Evolutionary conservation across 768 basidiomycete species (phyloP), one percentile per base, ranked within the genome.

Genomic region (Xerocomellus amylosporus): DNA sequence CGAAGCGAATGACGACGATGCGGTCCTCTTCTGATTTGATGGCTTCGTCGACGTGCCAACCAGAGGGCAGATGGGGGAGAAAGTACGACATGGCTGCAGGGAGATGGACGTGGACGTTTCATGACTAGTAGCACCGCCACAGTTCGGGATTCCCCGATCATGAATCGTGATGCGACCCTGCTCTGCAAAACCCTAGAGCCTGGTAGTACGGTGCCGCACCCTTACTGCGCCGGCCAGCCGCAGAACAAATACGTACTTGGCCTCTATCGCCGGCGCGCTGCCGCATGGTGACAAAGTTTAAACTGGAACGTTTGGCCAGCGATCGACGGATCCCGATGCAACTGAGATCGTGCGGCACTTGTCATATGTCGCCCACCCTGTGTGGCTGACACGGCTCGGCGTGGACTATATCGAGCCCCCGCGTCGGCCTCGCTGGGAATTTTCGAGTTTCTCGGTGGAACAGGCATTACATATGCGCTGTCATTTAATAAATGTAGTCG

Each of bases 41-140:
- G 8, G 97, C 93, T 69, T 98, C 95, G 67, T 99, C 97, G 56
- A 99, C 97, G 68, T 99, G 97, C 96, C 96, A 98, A 37, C 94
- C 92, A 63, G 90, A 90, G 1, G 87, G 89, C 4, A 94, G 79
- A 64, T 93, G 90, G 0, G 90, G 89, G 13, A 93, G 82, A 68
- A 93, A 92, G 72, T 93, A 93, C 14, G 91, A 93, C 91, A 94
- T 93, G 33, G 17, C 2, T 31, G 19, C 19, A 40, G 30, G 34
- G 30, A 36, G 5, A 15, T 1, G 12, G 7, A 14, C 1, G 34
- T 5, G 5, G 7, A 17, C 5, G 34, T 37, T 44, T 44, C 45
- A 33, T 36, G 34, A 36, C 34, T 17, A 15, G 34, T 14, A 14
- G 34, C 44, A 56, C 38, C 40, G 54, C 55, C 54, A 41, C 26